Conservation (phyloP, 257 asterid species). For the Handroanthus guayacan region DNA sequence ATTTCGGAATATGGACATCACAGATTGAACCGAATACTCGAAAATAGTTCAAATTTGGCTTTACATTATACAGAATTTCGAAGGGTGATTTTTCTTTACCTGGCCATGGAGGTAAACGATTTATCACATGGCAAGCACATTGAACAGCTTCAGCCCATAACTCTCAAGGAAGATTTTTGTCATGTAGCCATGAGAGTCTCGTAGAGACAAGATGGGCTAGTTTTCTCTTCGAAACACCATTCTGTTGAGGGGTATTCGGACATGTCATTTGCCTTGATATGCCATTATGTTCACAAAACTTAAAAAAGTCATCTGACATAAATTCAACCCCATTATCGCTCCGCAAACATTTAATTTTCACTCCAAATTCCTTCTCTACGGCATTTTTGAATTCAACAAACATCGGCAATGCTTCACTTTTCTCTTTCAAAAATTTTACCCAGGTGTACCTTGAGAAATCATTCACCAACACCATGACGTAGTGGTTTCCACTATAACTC, state of each 20-base stretch:
- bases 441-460: slow-evolving; percentile 28
- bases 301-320: slow-evolving; percentile 16
- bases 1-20: slow-evolving; percentile 27
- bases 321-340: slow-evolving; percentile 31
- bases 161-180: slow-evolving; percentile 31
- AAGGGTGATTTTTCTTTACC: slow-evolving; percentile 21
- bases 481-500: slow-evolving; percentile 14
- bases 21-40: slow-evolving; percentile 32
- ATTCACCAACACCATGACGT: slow-evolving; percentile 41
- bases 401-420: slow-evolving; percentile 24
- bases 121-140: slow-evolving; percentile 28
- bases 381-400: slow-evolving; percentile 16
- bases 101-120: slow-evolving; percentile 22
- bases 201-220: background rate
- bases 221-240: background rate
- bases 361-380: slow-evolving; percentile 19
- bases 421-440: slow-evolving; percentile 33
- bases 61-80: slow-evolving; percentile 24
- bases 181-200: slow-evolving; percentile 22
- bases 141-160: slow-evolving; percentile 29
- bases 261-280: slow-evolving; percentile 21
- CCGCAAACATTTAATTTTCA: slow-evolving; percentile 24
- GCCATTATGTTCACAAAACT: background rate
- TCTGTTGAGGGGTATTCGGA: background rate
- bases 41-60: slow-evolving; percentile 37